Conservation (phyloP, 257 asterid genomes). For the Nicotiana knightiana region DNA sequence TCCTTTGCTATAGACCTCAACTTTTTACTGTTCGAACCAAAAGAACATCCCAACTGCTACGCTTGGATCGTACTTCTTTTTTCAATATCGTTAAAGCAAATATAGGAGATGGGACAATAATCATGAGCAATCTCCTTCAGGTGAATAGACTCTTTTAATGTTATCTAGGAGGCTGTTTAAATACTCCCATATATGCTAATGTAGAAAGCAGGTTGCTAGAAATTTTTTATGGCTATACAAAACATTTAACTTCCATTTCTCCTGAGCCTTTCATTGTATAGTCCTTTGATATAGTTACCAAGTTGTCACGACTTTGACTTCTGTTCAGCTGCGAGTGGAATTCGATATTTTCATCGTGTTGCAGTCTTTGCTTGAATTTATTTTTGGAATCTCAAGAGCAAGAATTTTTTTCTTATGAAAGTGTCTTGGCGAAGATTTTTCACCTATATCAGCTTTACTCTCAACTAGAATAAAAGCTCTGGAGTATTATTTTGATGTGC, state of each 20-base stretch:
- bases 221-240: not conserved
- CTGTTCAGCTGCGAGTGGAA: not conserved
- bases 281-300: not conserved
- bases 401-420: not conserved
- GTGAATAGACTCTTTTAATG: conserved; percentile 18
- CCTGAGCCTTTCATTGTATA: not conserved
- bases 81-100: conserved; percentile 68
- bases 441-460: not conserved
- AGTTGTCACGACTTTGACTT: not conserved
- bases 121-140: conserved; percentile 81
- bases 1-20: conserved; percentile 79
- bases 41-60: conserved; percentile 68
- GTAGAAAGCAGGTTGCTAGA: not conserved
- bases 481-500: not conserved
- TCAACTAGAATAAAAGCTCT: not conserved
- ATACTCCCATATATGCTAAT: not conserved
- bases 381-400: not conserved
- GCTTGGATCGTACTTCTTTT: conserved; percentile 61
- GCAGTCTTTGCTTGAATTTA: not conserved
- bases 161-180: not conserved
- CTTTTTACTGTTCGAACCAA: conserved; percentile 63
- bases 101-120: conserved; percentile 75
- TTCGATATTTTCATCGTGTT: not conserved
- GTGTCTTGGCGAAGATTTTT: not conserved
- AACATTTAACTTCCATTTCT: not conserved